A percentile compares a stretch with the other conserved stretches of the same genome.
These are phyloP conservation scores for Kodamaea sp. DNA, from an alignment of 1,139 yeast species.

Conservation along the genomic window DNA sequence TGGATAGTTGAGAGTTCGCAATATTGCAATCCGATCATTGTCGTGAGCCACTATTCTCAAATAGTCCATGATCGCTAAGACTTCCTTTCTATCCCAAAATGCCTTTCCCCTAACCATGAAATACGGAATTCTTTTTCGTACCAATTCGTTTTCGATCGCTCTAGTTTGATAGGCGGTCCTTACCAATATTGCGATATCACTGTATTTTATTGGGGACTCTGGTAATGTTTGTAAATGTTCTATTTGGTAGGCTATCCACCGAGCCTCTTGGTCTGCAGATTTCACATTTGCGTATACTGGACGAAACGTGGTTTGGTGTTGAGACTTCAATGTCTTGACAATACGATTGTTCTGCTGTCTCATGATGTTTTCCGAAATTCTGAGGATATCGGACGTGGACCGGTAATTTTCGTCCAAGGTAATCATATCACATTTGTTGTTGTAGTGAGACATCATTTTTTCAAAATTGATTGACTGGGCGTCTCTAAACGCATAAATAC, in stretches of 20 bases:
- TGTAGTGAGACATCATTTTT: slow-evolving; percentile 54
- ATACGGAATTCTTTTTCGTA: slow-evolving; percentile 60
- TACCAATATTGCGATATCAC: slow-evolving; percentile 71
- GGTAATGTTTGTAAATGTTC: slow-evolving; percentile 44
- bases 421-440: slow-evolving; percentile 27
- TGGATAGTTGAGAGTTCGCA: slow-evolving; percentile 60
- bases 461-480: slow-evolving; percentile 73
- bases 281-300: slow-evolving; percentile 49
- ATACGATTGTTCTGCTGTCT: slow-evolving; percentile 54
- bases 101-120: slow-evolving; percentile 68
- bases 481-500: slow-evolving; percentile 85
- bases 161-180: slow-evolving; percentile 62
- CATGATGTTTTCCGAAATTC: slow-evolving; percentile 68
- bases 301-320: slow-evolving; percentile 36
- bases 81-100: slow-evolving; percentile 80
- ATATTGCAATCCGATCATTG: slow-evolving; percentile 58
- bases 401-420: slow-evolving; percentile 73
- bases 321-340: slow-evolving; percentile 49
- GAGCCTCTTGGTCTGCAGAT: slow-evolving; percentile 54
- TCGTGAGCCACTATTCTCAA: slow-evolving; percentile 60
- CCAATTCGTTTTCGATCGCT: slow-evolving; percentile 62
- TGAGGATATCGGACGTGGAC: slow-evolving; percentile 68
- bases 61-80: slow-evolving; percentile 61
- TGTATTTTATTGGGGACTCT: slow-evolving; percentile 33
- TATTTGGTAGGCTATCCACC: slow-evolving; percentile 59